Evolutionary conservation across 1,139 yeast species (phyloP), one percentile per base, ranked within the genome.

Genomic region (Yarrowia galli): DNA sequence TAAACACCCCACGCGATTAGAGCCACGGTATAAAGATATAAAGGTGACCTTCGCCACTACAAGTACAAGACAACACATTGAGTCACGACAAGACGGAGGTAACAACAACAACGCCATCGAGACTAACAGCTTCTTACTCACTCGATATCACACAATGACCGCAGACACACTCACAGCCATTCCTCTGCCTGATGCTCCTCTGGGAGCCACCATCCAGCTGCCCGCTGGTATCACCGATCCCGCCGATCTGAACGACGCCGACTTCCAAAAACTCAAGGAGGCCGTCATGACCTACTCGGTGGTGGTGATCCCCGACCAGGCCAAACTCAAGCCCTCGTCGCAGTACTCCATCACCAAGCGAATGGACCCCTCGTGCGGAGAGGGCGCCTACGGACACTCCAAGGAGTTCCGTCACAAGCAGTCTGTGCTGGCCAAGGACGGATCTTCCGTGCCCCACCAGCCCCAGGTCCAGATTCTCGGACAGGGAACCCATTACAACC

Each of bases 381-480:
- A 82, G 56, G 88, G 89, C 51, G 85, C 85, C 23, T 91, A 91
- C 73, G 97, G 97, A 48, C 97, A 91, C 74, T 92, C 95, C 68
- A 89, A 89, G 76, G 90, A 89, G 71, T 90, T 91, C 78, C 87
- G 95, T 75, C 93, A 91, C 74, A 84, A 85, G 68, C 86, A 89
- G 73, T 88, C 93, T 2, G 91, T 91, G 38, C 83, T 91, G 71
- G 86, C 86, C 71, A 89, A 89, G 75, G 97, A 91, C 74, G 96
- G 96, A 53, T 84, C 85, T 69, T 84, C 92, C 2, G 91, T 91
- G 51, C 92, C 93, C 67, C 78, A 82, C 65, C 93, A 90, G 75
- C 97, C 97, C 2, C 97, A 91, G 76, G 97, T 91, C 28, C 96
- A 91, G 79, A 89, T 91, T 73, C 84, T 91, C 69, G 97, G 97